Evolutionary conservation across 176 grass and related monocot species (phyloP).

Genomic region (Melocanna baccifera): DNA sequence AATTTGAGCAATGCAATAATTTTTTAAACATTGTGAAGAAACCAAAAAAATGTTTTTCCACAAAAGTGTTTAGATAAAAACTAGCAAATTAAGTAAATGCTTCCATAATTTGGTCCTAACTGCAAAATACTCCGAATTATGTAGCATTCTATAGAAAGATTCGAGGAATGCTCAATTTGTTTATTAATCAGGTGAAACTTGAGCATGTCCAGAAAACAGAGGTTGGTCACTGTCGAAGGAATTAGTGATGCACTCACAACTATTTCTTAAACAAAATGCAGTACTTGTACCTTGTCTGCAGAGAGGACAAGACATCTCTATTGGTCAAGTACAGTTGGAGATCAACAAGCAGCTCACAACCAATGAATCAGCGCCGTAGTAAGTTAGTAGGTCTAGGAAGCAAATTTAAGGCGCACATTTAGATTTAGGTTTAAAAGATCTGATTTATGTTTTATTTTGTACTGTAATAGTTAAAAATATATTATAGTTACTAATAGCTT

Average conservation of each 20-base stretch:
- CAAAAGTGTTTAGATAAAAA: not conserved
- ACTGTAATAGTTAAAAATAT: too few relatives aligned
- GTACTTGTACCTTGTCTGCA: not conserved
- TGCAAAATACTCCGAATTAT: not conserved
- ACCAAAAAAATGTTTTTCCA: too few relatives aligned
- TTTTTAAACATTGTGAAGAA: not conserved
- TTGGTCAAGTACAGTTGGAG: slow-evolving; percentile 26
- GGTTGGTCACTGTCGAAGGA: slow-evolving; percentile 16
- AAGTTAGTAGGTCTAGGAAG: slow-evolving; percentile 28
- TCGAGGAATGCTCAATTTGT: not conserved
- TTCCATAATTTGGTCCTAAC: not conserved
- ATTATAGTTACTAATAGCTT: too few relatives aligned
- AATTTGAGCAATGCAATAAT: not conserved
- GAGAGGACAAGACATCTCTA: too few relatives aligned
- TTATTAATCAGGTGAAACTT: not conserved
- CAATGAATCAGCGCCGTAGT: slow-evolving; percentile 23
- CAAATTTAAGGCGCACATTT: too few relatives aligned
- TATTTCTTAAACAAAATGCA: slow-evolving; percentile 11
- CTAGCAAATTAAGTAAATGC: not conserved
- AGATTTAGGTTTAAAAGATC: too few relatives aligned
- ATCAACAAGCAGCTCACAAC: not conserved
- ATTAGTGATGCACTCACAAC: not conserved
- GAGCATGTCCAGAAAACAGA: not conserved
- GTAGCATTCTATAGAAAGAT: not conserved
- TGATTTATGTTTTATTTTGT: too few relatives aligned